Percentiles rank a stretch among this genome's conserved stretches.
phyloP scores from a whole-genome alignment of 2,329 filamentous ascomycete genomes.

The Colletotrichum graminicola region DNA sequence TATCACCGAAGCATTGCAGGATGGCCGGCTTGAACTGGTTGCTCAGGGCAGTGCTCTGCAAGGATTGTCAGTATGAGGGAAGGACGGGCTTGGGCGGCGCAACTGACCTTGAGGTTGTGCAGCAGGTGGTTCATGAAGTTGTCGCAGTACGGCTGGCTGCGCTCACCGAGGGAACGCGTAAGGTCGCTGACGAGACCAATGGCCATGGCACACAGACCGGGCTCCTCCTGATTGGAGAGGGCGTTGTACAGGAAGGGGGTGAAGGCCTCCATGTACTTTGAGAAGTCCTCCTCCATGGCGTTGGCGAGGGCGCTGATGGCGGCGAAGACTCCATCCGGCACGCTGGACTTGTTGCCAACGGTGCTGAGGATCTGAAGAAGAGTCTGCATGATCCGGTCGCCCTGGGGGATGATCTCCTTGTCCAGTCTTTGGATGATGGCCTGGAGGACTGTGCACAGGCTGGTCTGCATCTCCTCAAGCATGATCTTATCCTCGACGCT shows the following conservation, averaged over 20 bases:
- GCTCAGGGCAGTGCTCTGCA: constrained; percentile 82
- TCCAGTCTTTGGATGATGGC: constrained; percentile 93
- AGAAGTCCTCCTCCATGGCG: constrained; percentile 90
- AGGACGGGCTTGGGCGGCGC: neutral
- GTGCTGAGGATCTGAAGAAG: constrained; percentile 84
- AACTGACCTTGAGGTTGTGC: constrained; percentile 84
- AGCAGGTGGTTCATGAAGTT: constrained; percentile 98
- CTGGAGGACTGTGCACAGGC: constrained; percentile 89
- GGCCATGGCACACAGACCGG: constrained; percentile 93
- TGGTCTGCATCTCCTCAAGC: constrained; percentile 97
- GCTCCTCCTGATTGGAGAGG: constrained; percentile 94
- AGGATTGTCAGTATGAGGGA: constrained; percentile 50
- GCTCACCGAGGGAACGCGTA: constrained; percentile 88
- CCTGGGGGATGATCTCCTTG: constrained; percentile 88
- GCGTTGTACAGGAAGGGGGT: constrained; percentile 93
- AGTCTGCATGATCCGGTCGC: constrained; percentile 93
- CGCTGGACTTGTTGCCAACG: constrained; percentile 87
- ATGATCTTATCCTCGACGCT: constrained; percentile 97
- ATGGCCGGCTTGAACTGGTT: constrained; percentile 99
- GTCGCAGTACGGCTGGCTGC: constrained; percentile 95
- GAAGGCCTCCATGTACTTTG: constrained; percentile 98
- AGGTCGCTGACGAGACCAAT: constrained; percentile 98
- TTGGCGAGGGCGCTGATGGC: constrained; percentile 93
- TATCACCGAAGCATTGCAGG: constrained; percentile 97
- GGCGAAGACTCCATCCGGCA: constrained; percentile 93